These are phyloP conservation scores for Arthrobotrys sphaeroides DNA, from an alignment of 2,329 filamentous ascomycete genomes.

Conservation along the genomic window DNA sequence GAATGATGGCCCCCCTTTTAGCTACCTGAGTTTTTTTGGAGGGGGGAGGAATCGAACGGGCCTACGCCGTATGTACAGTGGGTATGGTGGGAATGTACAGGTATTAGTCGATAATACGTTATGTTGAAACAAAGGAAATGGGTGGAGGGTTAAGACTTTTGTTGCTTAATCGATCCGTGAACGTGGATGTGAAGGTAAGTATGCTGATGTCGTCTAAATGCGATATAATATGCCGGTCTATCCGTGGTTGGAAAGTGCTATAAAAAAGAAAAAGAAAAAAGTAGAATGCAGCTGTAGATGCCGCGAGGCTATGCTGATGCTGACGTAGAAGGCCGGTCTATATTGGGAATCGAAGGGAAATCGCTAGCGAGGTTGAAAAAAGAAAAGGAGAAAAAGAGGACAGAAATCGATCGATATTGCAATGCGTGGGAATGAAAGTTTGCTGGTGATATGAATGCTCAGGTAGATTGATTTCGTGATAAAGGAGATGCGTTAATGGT, in stretches of 20 bases:
- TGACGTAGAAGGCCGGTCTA: neutral
- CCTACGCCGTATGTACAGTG: neutral
- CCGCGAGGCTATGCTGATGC: neutral
- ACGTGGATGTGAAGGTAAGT: too few relatives aligned
- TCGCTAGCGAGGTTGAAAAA: neutral
- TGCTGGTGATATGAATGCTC: neutral
- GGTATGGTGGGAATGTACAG: neutral
- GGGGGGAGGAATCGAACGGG: too few relatives aligned
- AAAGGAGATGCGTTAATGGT: constrained; percentile 26
- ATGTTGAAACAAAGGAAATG: neutral
- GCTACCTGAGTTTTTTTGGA: too few relatives aligned
- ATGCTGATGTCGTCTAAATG: too few relatives aligned
- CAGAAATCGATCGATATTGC: constrained; percentile 2
- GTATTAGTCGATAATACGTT: neutral
- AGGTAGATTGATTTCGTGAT: constrained; percentile 1
- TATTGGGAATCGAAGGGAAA: constrained; percentile 22
- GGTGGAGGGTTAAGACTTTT: too few relatives aligned
- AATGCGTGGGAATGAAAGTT: neutral
- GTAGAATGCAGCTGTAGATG: neutral
- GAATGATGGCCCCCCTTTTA: too few relatives aligned
- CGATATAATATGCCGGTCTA: neutral
- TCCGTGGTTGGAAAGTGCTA: neutral
- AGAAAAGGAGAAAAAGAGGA: neutral
- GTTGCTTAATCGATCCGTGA: too few relatives aligned
- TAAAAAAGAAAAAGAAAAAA: neutral